Conservation (phyloP, 2,329 filamentous ascomycete species). For the Fusarium multiceps region DNA sequence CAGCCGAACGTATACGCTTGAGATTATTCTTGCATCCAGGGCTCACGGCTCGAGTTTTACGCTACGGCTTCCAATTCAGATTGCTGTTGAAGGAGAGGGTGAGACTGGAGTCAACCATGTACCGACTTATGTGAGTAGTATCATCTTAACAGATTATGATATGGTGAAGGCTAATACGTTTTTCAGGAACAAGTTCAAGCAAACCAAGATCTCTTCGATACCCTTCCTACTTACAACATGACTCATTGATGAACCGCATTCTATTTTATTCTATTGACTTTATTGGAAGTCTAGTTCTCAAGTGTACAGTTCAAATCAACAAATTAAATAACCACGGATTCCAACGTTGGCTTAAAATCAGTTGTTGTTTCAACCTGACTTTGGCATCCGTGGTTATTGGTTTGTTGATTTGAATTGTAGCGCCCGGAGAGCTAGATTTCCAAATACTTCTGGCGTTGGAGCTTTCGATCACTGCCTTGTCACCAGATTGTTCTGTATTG, state of each 20-base stretch:
- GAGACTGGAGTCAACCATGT: slow-evolving; percentile 4
- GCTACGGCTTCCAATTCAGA: slow-evolving; percentile 23
- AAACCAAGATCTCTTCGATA: slow-evolving; percentile 16
- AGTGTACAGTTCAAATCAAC: not conserved
- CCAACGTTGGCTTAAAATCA: not conserved
- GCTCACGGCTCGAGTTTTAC: slow-evolving; percentile 13
- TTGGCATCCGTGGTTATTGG: not conserved
- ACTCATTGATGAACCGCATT: not conserved
- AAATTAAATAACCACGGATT: not conserved
- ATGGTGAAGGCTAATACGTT: not conserved
- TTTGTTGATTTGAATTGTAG: not conserved
- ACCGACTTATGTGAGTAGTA: slow-evolving; percentile 35
- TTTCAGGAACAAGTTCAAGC: slow-evolving; percentile 25
- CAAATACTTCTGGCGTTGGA: not conserved
- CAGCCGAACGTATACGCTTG: slow-evolving; percentile 24
- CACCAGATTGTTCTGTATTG: not conserved
- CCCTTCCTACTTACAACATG: slow-evolving; percentile 20
- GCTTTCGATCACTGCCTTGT: rapidly evolving
- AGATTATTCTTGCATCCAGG: not conserved
- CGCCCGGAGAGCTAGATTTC: rapidly evolving
- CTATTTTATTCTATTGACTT: rapidly evolving
- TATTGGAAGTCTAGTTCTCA: not conserved
- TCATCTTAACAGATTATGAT: no score
- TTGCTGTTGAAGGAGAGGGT: slow-evolving; percentile 1
- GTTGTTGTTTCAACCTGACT: not conserved